phyloP scores from a whole-genome alignment of 169 alveolate species.

The Theileria parva region DNA sequence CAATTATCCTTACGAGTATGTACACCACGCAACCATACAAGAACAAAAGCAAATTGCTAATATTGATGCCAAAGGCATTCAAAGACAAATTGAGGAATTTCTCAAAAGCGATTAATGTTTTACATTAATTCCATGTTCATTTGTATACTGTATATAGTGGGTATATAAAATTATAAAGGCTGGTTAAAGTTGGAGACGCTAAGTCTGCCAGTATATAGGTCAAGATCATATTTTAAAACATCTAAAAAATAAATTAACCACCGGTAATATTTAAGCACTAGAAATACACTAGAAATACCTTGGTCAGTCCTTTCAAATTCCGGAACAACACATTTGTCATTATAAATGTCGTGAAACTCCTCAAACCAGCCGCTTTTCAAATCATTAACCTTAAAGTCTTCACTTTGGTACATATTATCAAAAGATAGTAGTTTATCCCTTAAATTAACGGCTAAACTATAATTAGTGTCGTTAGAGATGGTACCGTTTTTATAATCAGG shows the following conservation, averaged over 20 bases:
- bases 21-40: slow-evolving; percentile 40
- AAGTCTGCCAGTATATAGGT: slow-evolving; percentile 45
- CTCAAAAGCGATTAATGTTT: not conserved
- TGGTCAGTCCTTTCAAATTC: slow-evolving; percentile 28
- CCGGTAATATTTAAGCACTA: too few relatives aligned
- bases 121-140: not conserved
- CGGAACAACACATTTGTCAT: slow-evolving; percentile 44
- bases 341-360: slow-evolving; percentile 40
- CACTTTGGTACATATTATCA: slow-evolving; percentile 21
- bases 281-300: slow-evolving; percentile 21
- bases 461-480: not conserved
- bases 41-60: slow-evolving; percentile 53
- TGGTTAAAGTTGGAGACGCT: slow-evolving; percentile 9
- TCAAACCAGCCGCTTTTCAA: slow-evolving; percentile 58
- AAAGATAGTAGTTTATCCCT: slow-evolving; percentile 36
- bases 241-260: slow-evolving; percentile 15
- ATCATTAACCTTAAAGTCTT: slow-evolving; percentile 43
- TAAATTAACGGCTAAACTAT: slow-evolving; percentile 22
- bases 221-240: slow-evolving; percentile 39
- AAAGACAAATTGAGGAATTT: slow-evolving; percentile 30
- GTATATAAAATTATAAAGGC: not conserved
- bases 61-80: slow-evolving; percentile 44
- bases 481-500: slow-evolving; percentile 27
- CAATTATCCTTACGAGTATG: slow-evolving; percentile 43
- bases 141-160: too few relatives aligned